A percentile compares a stretch with the other conserved stretches of the same genome.
Evolutionary conservation across 2,329 filamentous ascomycete genomes (phyloP).

Genomic region (Fusarium irregulare): DNA sequence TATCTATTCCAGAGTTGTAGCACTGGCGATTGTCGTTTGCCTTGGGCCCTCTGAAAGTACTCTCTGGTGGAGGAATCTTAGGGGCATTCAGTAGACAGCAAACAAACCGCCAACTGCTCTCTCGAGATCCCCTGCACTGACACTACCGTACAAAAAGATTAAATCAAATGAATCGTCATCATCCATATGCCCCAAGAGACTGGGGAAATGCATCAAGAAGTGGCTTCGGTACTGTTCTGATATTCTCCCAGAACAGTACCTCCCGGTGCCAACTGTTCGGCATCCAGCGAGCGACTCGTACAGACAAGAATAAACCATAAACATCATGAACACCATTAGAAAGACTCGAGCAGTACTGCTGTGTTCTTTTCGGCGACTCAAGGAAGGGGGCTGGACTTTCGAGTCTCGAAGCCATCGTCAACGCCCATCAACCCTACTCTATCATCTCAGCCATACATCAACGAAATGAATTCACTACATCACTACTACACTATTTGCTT

Average conservation of each 20-base stretch:
- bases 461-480: rapidly evolving
- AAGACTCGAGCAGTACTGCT: not conserved
- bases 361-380: not conserved
- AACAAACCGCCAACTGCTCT: not conserved
- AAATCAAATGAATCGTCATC: not conserved
- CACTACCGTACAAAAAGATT: not conserved
- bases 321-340: not conserved
- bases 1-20: not conserved
- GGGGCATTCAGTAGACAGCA: constrained; percentile 5
- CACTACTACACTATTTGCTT: not conserved
- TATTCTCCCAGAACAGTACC: not conserved
- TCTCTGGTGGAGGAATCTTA: not conserved
- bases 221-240: constrained; percentile 2
- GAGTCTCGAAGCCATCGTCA: not conserved
- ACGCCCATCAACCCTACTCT: not conserved
- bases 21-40: not conserved
- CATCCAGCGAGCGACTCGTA: not conserved
- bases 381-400: not conserved
- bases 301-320: not conserved
- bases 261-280: not conserved
- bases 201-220: not conserved
- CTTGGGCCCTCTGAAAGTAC: constrained; percentile 5
- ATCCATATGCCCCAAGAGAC: not conserved
- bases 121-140: not conserved
- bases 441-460: not conserved